phyloP scores from a whole-genome alignment of 805 yeast species.

The Yarrowia osloensis region DNA sequence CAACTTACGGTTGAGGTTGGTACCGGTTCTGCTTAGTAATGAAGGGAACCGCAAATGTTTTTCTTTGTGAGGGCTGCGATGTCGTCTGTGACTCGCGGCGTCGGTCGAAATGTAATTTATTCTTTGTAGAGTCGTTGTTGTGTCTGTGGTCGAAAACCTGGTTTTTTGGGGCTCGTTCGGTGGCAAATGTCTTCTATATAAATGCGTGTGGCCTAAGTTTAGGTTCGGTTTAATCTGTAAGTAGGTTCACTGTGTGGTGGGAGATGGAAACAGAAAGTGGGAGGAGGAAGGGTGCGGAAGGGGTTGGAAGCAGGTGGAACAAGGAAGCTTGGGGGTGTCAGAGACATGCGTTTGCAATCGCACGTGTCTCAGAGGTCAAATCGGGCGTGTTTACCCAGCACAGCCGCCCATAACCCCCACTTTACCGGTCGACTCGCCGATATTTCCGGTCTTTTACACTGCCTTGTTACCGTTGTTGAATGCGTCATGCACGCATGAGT shows the following conservation, averaged over 20 bases:
- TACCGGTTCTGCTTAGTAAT: conserved; percentile 13
- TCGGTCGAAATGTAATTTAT: neutral
- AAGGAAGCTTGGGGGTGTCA: neutral
- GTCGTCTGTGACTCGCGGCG: conserved; percentile 14
- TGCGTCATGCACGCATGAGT: conserved; percentile 30
- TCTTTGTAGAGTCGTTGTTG: neutral
- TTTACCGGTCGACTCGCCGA: neutral
- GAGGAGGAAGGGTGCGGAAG: neutral
- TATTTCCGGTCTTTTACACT: neutral
- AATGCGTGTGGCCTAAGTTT: neutral
- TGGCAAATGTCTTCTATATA: conserved; percentile 18
- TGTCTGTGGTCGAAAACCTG: neutral
- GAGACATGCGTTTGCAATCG: neutral
- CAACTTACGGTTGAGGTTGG: conserved; percentile 9
- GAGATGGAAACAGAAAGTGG: conserved; percentile 8
- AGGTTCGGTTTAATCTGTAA: conserved; percentile 27
- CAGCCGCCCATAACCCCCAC: neutral
- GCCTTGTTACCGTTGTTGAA: conserved; percentile 14
- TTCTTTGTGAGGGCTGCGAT: neutral
- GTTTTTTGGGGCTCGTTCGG: neutral
- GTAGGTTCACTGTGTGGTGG: conserved; percentile 13
- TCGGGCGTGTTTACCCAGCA: neutral
- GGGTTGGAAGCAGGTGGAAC: neutral
- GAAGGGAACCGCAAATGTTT: neutral
- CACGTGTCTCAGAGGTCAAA: neutral